Base-by-base conservation (phyloP, 345 rosid species). In the Dimocarpus longan region DNA sequence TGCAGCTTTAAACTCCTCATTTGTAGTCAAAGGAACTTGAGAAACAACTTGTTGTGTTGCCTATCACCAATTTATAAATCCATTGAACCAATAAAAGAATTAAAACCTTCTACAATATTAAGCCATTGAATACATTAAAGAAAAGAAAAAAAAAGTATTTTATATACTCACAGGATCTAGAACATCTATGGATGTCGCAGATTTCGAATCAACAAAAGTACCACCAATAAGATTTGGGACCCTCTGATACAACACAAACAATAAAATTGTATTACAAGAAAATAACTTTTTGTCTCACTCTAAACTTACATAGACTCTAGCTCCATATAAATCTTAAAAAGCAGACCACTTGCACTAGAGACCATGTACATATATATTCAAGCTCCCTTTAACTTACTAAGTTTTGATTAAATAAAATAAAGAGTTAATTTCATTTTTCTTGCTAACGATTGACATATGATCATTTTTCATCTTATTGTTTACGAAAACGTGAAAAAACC, bases 41-140 rank as follows among this genome's bases (percentile, higher is more conserved):
- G 94, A 95, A 66, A 95, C 97, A 84, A 92, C 94, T 73, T 92
- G 91, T 91, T 95, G 98, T 2, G 99, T 95, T 22, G 99, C 99
- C 98, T 95, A 82, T 76, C 66, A 28, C 62, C 43, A 80, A 71
- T 65, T 19, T 9, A 75, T 37, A 63, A 75, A 79, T 78, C 56
- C 42, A 64, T 52, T 28, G 67, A 43, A 68, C 12, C 68, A 62
- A 39, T 9, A 39, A 68, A 66, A 28, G 13, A 60, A 3, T 16
- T 60, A n/a, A 28, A 78, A 21, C 1, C 12, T 64, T 44, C 57
- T 50, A 48, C 70, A 63, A 74, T 57, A 66, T 24, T 40, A 59
- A 50, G 66, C 63, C 19, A 64, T 13, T 26, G 18, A 62, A 8
- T 37, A 19, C 69, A 52, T 2, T 15, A 15, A 40, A 66, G 3